These are phyloP conservation scores for Hanseniaspora uvarum DNA, from an alignment of 1,139 yeast genomes.

Conservation along the genomic window DNA sequence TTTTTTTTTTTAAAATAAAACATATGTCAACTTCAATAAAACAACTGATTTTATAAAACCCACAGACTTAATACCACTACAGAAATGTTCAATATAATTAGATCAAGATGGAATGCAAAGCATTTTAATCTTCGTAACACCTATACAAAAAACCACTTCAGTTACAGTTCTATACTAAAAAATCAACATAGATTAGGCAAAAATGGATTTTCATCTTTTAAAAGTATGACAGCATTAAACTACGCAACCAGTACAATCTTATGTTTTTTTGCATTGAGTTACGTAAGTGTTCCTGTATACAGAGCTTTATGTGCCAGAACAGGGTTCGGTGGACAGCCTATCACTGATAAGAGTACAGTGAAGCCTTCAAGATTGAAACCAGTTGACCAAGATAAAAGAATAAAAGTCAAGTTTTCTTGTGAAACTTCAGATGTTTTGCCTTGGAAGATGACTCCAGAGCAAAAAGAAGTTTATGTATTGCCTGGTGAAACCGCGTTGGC, in stretches of 20 bases:
- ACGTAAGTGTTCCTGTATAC: slow-evolving; percentile 88
- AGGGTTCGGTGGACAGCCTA: slow-evolving; percentile 93
- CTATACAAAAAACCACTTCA: slow-evolving; percentile 21
- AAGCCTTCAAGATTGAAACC: slow-evolving; percentile 84
- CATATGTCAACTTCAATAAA: too few species aligned
- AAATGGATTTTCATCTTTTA: slow-evolving; percentile 30
- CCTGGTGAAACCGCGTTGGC: slow-evolving; percentile 99
- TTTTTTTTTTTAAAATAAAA: neutral
- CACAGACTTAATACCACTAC: neutral
- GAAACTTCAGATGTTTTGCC: slow-evolving; percentile 87
- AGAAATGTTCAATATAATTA: neutral
- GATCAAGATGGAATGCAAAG: neutral
- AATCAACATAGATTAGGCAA: slow-evolving; percentile 27
- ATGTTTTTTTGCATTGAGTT: slow-evolving; percentile 67
- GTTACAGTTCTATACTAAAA: slow-evolving; percentile 24
- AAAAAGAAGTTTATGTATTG: slow-evolving; percentile 79
- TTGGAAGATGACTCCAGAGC: slow-evolving; percentile 93
- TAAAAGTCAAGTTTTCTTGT: slow-evolving; percentile 75
- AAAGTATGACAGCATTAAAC: slow-evolving; percentile 47
- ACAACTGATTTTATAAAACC: too few species aligned
- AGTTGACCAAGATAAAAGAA: slow-evolving; percentile 73
- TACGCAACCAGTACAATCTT: slow-evolving; percentile 66
- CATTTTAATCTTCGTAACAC: neutral
- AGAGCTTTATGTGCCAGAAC: slow-evolving; percentile 88
- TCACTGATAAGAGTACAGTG: slow-evolving; percentile 69